These are phyloP conservation scores for Epichloe hybrida DNA, from an alignment of 2,329 filamentous ascomycete species.

Conservation along the genomic window DNA sequence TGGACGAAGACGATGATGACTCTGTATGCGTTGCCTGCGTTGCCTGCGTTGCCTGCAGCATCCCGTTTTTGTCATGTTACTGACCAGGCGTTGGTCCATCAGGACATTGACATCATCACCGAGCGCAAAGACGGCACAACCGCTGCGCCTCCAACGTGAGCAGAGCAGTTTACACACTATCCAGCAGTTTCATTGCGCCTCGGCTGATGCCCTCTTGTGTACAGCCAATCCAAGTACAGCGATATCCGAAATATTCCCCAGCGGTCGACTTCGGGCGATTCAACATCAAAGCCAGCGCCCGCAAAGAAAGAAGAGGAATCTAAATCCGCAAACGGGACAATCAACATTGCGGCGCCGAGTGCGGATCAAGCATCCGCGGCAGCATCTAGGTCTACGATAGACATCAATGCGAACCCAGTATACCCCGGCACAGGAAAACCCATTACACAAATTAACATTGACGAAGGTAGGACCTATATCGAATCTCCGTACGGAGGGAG, in stretches of 20 bases:
- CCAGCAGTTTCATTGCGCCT: neutral
- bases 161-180: slow-evolving; percentile 13
- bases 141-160: slow-evolving; percentile 44
- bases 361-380: slow-evolving; percentile 46
- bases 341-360: slow-evolving; percentile 26
- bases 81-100: neutral
- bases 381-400: slow-evolving; percentile 67
- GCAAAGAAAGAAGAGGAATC: slow-evolving; percentile 33
- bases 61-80: neutral
- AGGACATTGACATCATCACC: slow-evolving; percentile 58
- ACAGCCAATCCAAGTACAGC: slow-evolving; percentile 47
- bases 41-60: neutral
- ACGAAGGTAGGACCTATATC: slow-evolving; percentile 35
- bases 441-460: slow-evolving; percentile 61
- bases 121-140: slow-evolving; percentile 52
- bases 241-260: slow-evolving; percentile 54
- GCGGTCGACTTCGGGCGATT: slow-evolving; percentile 39
- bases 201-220: neutral
- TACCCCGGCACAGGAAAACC: slow-evolving; percentile 73
- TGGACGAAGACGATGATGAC: slow-evolving; percentile 46
- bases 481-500: neutral
- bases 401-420: slow-evolving; percentile 69
- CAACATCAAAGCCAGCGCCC: slow-evolving; percentile 29
- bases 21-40: slow-evolving; percentile 11
- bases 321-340: slow-evolving; percentile 14